A percentile compares a stretch with the other conserved stretches of the same genome.
phyloP scores from a whole-genome alignment of 2,329 filamentous ascomycete species.

The Cladosporium sp. region DNA sequence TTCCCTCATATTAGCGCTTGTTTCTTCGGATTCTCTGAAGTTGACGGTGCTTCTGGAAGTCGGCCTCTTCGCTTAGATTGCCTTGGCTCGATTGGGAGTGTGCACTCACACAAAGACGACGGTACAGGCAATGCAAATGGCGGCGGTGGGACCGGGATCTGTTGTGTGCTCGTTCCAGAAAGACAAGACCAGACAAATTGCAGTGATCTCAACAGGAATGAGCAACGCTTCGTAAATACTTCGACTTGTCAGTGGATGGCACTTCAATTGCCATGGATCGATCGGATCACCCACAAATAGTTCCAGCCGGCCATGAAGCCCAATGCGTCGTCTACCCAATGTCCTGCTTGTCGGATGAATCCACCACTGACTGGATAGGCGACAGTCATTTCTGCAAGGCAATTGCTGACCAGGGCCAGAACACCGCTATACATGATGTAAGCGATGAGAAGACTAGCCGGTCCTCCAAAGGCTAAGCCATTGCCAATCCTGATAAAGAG shows the following conservation, averaged over 20 bases:
- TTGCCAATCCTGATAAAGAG: slow-evolving; percentile 14
- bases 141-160: slow-evolving; percentile 18
- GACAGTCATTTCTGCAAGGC: slow-evolving; percentile 60
- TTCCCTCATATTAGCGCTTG: neutral
- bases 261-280: too few species aligned
- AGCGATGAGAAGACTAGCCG: slow-evolving; percentile 38
- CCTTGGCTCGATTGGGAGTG: neutral
- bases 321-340: slow-evolving; percentile 69
- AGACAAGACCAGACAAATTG: slow-evolving; percentile 32
- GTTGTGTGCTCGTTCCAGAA: slow-evolving; percentile 25
- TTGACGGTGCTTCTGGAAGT: too few species aligned
- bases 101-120: slow-evolving; percentile 21
- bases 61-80: too few species aligned
- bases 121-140: slow-evolving; percentile 9
- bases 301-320: slow-evolving; percentile 47
- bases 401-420: slow-evolving; percentile 17
- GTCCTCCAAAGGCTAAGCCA: slow-evolving; percentile 28
- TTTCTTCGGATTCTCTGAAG: too few species aligned
- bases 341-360: slow-evolving; percentile 69
- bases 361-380: slow-evolving; percentile 70
- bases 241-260: too few species aligned
- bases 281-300: slow-evolving; percentile 19
- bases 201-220: slow-evolving; percentile 45
- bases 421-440: slow-evolving; percentile 30
- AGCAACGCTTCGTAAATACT: slow-evolving; percentile 40